These are phyloP conservation scores for Cercophora newfieldiana DNA, from an alignment of 495 filamentous ascomycete species.

Conservation along the genomic window DNA sequence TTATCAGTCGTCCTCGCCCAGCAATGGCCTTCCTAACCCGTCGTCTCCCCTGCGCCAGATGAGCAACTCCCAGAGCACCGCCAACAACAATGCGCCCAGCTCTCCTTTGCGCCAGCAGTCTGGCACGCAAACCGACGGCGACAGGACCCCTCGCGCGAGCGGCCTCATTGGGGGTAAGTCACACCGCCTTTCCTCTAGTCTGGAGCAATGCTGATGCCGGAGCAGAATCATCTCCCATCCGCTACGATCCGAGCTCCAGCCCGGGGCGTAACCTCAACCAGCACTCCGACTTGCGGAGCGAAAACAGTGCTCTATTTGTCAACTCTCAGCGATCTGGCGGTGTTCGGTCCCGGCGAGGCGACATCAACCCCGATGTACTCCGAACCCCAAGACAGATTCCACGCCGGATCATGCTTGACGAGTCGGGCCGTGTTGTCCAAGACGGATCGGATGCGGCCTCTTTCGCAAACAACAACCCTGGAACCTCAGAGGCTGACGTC, in stretches of 20 bases:
- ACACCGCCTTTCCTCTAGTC: not conserved
- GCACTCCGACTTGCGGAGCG: conserved; percentile 68
- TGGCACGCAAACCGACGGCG: conserved; percentile 52
- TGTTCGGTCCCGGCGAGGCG: conserved; percentile 68
- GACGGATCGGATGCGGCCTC: conserved; percentile 69
- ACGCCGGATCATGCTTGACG: conserved; percentile 76
- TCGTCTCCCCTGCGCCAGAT: conserved; percentile 55
- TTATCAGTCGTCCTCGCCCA: conserved; percentile 79
- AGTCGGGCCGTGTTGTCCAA: conserved; percentile 70
- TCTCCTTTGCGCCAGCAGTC: conserved; percentile 66
- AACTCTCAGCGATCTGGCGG: conserved; percentile 58
- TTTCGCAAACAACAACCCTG: conserved; percentile 83
- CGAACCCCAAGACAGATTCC: conserved; percentile 64
- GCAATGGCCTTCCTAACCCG: conserved; percentile 40
- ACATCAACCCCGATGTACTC: conserved; percentile 76
- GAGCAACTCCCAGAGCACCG: conserved; percentile 57
- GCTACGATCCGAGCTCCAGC: conserved; percentile 84
- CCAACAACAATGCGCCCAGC: conserved; percentile 58
- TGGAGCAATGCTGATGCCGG: not conserved
- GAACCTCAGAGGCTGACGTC: conserved; percentile 87
- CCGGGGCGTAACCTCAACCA: conserved; percentile 62
- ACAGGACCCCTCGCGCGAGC: conserved; percentile 74
- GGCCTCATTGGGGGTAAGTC: conserved; percentile 64
- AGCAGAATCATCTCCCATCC: conserved; percentile 85
- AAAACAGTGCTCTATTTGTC: conserved; percentile 85